These are phyloP conservation scores for Cercospora zeina DNA, from an alignment of 2,329 filamentous ascomycete genomes.

Conservation along the genomic window DNA sequence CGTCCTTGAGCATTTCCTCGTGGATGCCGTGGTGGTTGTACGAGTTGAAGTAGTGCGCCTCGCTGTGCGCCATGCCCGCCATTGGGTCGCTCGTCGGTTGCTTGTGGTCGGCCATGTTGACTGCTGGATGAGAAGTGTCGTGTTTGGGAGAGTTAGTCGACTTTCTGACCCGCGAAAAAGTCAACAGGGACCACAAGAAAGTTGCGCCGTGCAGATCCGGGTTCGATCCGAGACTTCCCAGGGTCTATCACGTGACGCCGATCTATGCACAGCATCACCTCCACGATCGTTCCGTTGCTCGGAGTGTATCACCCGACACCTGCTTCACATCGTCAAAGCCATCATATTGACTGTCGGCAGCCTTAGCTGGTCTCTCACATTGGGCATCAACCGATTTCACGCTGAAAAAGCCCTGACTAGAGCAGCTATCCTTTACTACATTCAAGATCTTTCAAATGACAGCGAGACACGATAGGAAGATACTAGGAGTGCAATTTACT, in stretches of 20 bases:
- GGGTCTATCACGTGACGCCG: not conserved
- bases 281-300: not conserved
- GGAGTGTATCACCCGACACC: not conserved
- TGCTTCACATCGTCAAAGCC: not conserved
- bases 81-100: conserved; percentile 44
- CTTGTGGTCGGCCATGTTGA: conserved; percentile 21
- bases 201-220: not conserved
- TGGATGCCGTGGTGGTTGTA: conserved; percentile 99
- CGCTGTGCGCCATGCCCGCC: conserved; percentile 80
- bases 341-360: not conserved
- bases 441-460: not conserved
- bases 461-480: not conserved
- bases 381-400: too few relatives aligned
- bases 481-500: not conserved
- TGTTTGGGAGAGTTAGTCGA: not conserved
- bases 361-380: too few relatives aligned
- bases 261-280: not conserved
- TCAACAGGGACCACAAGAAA: conserved; percentile 5
- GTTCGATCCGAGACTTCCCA: not conserved
- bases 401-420: not conserved
- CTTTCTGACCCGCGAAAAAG: conserved; percentile 4
- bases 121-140: not conserved
- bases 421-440: too few relatives aligned
- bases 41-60: conserved; percentile 99
- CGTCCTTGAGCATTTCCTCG: conserved; percentile 92